Percentiles rank a stretch among this genome's conserved stretches.
phyloP scores from a whole-genome alignment of 2,329 filamentous ascomycete species.

The Penicillium brasilianum region DNA sequence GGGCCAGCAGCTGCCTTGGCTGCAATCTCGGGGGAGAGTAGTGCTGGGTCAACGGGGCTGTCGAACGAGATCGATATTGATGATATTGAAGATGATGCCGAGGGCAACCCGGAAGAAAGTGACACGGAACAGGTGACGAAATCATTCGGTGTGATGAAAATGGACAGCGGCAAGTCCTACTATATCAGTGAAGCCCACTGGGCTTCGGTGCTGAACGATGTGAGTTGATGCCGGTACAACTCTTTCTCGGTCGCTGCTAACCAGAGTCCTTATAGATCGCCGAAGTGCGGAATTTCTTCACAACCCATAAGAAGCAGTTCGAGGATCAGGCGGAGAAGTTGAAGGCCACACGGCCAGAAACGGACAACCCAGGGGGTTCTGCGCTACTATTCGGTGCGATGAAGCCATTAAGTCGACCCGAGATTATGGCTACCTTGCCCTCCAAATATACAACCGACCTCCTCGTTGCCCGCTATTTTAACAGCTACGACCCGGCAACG shows the following conservation, averaged over 20 bases:
- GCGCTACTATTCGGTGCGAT: slow-evolving; percentile 78
- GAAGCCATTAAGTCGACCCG: slow-evolving; percentile 71
- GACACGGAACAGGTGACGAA: slow-evolving; percentile 73
- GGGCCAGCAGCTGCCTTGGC: slow-evolving; percentile 65
- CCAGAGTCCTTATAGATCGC: slow-evolving; percentile 62
- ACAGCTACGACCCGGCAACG: slow-evolving; percentile 71
- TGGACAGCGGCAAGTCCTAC: slow-evolving; percentile 77
- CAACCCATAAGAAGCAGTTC: slow-evolving; percentile 82
- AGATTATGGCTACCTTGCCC: slow-evolving; percentile 80
- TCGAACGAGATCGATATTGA: slow-evolving; percentile 50
- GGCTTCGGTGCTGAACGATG: slow-evolving; percentile 76
- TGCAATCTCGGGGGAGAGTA: slow-evolving; percentile 55
- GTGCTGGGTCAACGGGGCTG: slow-evolving; percentile 44
- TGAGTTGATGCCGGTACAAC: slow-evolving; percentile 38
- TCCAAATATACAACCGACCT: slow-evolving; percentile 81
- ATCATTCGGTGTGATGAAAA: slow-evolving; percentile 80
- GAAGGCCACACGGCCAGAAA: slow-evolving; percentile 65
- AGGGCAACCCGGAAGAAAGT: slow-evolving; percentile 65
- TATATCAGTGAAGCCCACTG: slow-evolving; percentile 85
- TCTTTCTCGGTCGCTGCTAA: not conserved
- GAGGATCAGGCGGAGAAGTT: slow-evolving; percentile 81
- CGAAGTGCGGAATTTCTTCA: slow-evolving; percentile 92
- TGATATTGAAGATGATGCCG: slow-evolving; percentile 60
- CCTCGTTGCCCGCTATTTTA: slow-evolving; percentile 88
- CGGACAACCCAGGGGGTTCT: slow-evolving; percentile 67